phyloP scores from a whole-genome alignment of 2,329 filamentous ascomycete species.

The Colletotrichum ledebouriae region DNA sequence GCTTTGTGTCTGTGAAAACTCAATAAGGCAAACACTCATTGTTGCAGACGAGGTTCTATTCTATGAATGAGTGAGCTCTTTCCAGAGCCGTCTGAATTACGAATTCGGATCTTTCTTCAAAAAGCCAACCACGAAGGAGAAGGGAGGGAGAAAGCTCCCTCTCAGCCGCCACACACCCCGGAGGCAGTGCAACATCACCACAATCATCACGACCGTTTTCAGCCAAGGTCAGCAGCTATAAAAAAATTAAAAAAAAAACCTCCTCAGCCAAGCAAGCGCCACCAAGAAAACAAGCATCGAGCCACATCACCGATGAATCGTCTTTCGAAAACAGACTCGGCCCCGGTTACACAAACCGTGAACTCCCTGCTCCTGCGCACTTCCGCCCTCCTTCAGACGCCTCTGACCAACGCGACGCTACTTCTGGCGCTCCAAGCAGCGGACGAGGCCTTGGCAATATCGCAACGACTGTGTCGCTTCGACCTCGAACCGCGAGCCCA shows the following conservation, averaged over 20 bases:
- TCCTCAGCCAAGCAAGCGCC: not conserved
- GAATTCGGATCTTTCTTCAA: not conserved
- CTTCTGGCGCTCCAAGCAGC: constrained; percentile 43
- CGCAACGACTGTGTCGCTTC: constrained; percentile 32
- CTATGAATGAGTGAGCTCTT: not conserved
- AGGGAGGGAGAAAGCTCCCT: constrained; percentile 12
- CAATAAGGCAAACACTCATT: too few relatives aligned
- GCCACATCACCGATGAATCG: constrained; percentile 31
- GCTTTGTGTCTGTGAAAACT: not conserved
- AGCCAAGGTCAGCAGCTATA: constrained; percentile 6
- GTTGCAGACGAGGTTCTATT: not conserved
- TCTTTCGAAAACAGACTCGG: constrained; percentile 36
- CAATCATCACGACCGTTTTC: constrained; percentile 30
- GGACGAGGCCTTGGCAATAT: constrained; percentile 43
- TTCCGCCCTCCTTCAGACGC: constrained; percentile 36
- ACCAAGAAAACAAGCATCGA: not conserved
- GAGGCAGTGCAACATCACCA: constrained; percentile 9
- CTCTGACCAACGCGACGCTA: constrained; percentile 27
- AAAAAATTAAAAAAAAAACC: not conserved
- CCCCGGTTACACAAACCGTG: constrained; percentile 39
- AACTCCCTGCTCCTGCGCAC: constrained; percentile 41
- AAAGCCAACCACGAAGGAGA: not conserved
- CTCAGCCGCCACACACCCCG: not conserved
- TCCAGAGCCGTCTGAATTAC: not conserved
- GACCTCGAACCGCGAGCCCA: constrained; percentile 44